Conservation (phyloP, 139 green algal species). For the Mesotaenium endlicherianum region DNA sequence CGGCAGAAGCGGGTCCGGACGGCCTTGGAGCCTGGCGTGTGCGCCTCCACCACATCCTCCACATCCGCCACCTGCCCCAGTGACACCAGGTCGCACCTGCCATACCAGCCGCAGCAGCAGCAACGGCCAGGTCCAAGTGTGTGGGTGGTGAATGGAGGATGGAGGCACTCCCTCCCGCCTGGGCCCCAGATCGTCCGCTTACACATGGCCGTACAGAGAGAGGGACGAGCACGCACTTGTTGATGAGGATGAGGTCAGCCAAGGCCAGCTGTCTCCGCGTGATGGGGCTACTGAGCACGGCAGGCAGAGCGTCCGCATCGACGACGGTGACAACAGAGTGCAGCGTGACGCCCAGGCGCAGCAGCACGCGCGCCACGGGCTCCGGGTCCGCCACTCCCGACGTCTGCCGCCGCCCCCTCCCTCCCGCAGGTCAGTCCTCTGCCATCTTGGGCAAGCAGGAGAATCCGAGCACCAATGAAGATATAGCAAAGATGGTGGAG, state of each 20-base stretch:
- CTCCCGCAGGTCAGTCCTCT: no score
- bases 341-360: slow-evolving; percentile 13
- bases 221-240: slow-evolving; percentile 27
- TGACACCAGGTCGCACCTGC: slow-evolving; percentile 45
- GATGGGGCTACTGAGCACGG: slow-evolving; percentile 4
- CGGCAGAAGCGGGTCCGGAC: slow-evolving; percentile 27
- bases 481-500: no score
- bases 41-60: slow-evolving; percentile 21
- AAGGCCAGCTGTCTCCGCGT: slow-evolving; percentile 23
- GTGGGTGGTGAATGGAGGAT: background rate
- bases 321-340: slow-evolving; percentile 41
- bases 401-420: slow-evolving; percentile 25
- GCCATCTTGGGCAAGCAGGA: no score
- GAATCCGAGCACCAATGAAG: no score
- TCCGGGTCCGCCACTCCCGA: slow-evolving; percentile 37
- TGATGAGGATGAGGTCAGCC: slow-evolving; percentile 41
- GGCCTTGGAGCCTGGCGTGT: background rate
- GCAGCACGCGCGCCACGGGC: slow-evolving; percentile 15
- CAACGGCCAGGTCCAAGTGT: background rate
- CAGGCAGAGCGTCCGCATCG: slow-evolving; percentile 28
- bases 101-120: background rate
- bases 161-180: background rate
- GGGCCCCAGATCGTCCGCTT: background rate
- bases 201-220: background rate
- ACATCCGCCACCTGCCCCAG: slow-evolving; percentile 32